Conservation (phyloP, 2,329 filamentous ascomycete genomes). For the Diaporthe longicolla region DNA sequence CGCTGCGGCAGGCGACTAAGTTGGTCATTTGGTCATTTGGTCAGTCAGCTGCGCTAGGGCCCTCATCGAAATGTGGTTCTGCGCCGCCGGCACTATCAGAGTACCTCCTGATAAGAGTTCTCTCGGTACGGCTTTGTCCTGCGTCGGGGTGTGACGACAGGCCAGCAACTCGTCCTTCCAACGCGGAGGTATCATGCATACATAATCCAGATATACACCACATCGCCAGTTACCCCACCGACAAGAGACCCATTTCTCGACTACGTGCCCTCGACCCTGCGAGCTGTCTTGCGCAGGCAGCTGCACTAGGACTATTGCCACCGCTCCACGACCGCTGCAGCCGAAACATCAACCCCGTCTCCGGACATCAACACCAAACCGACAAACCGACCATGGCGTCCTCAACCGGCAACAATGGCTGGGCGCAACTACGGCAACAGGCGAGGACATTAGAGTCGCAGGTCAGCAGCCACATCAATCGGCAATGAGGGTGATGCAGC, state of each 20-base stretch:
- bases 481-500: conserved; percentile 26
- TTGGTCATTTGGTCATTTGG: too few relatives aligned
- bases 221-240: not conserved
- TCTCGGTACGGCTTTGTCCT: not conserved
- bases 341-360: conserved; percentile 10
- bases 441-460: conserved; percentile 90
- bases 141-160: conserved; percentile 20
- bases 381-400: conserved; percentile 62
- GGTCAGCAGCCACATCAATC: conserved; percentile 63
- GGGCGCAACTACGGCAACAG: conserved; percentile 95
- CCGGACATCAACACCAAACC: conserved; percentile 34
- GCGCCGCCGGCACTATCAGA: not conserved
- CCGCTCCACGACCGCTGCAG: conserved; percentile 1
- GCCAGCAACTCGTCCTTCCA: conserved; percentile 15
- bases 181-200: conserved; percentile 10
- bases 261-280: not conserved
- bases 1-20: too few relatives aligned
- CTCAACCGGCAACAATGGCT: conserved; percentile 74
- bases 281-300: conserved; percentile 3
- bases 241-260: not conserved
- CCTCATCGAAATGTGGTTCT: not conserved
- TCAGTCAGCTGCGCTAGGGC: too few relatives aligned
- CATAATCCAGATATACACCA: not conserved
- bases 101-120: not conserved
- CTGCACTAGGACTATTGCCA: not conserved